Evolutionary conservation across 306 rosid genomes (phyloP), one percentile per base, ranked within the genome.

Genomic region (Trifolium dubium): DNA sequence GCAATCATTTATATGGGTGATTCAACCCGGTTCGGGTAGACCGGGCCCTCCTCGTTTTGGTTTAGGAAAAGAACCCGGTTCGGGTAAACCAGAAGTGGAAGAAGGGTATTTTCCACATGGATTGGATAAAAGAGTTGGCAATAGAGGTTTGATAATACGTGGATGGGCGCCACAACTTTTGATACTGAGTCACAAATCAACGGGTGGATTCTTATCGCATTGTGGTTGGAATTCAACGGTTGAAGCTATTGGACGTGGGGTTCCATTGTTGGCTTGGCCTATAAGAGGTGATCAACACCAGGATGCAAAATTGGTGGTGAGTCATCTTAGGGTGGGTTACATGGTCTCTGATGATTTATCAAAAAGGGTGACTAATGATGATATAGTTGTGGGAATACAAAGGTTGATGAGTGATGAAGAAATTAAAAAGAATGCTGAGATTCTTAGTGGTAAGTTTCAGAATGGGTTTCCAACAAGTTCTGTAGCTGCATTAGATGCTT

Each of bases 131-230:
- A 66, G 46, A 41, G 87, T 86, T 3, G 89, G 92, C 13, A 18
- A 59, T 0, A 81, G 85, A 30, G 94, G 92, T 14, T n/a, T 91
- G 87, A 83, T 91, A 41, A 87, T 89, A 79, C 30, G 64, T 0
- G 97, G 94, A 0, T 89, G 94, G 94, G 97, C 94, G 2, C 94
- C 97, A 10, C 97, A 89, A 10, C 23, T 91, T 49, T 5, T 91
- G 80, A 91, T 91, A 43, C 86, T 91, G 71, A 91, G 90, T 49
- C 94, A 88, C 17, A 85, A 80, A 5, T 88, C 94, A 8, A 91
- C 90, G 1, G 94, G 92, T 47, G 94, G 92, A 15, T 91, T 89
- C 39, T 56, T 91, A 3, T 85, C 94, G 0, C 97, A 91, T 0
- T 89, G 92, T 37, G 94, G 92, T 3, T 91, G 94, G 97, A 91